A percentile compares a stretch with the other conserved stretches of the same genome.
phyloP scores from a whole-genome alignment of 371 early-diverging fungal species.

The Actinomortierella ambigua region DNA sequence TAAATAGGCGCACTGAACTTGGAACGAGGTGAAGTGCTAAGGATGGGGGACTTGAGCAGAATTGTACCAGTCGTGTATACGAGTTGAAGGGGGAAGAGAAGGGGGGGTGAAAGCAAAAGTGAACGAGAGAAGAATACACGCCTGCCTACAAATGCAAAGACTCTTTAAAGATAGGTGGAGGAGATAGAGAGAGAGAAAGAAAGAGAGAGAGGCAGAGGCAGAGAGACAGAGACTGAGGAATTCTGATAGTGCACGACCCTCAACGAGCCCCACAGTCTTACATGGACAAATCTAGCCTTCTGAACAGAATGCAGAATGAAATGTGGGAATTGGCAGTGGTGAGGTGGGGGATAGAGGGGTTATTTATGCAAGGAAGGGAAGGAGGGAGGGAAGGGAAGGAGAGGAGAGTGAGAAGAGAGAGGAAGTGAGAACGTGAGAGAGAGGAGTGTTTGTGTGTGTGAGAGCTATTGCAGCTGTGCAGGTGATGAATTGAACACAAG shows the following conservation, averaged over 20 bases:
- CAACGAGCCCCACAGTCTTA: not conserved
- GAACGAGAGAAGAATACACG: too few species aligned
- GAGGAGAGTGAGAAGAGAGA: not conserved
- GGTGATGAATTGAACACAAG: not conserved
- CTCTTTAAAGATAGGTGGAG: not conserved
- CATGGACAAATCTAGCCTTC: too few species aligned
- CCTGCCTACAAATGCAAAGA: too few species aligned
- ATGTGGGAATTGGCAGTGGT: not conserved
- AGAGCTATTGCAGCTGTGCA: not conserved
- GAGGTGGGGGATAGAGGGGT: not conserved
- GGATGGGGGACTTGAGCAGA: constrained; percentile 4
- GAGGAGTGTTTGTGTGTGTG: not conserved
- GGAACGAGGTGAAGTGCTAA: not conserved
- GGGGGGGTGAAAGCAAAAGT: not conserved
- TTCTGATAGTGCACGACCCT: not conserved
- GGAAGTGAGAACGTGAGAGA: not conserved
- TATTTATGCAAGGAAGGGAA: not conserved
- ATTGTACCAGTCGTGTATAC: not conserved
- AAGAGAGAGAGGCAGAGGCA: not conserved
- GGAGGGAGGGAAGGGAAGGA: not conserved
- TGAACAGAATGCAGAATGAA: not conserved
- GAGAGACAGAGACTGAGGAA: not conserved
- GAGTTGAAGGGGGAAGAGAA: not conserved
- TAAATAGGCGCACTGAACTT: not conserved
- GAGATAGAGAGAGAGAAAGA: not conserved